Evolutionary conservation across 2,329 filamentous ascomycete species (phyloP).

Genomic region (Ceratocystis papillata): DNA sequence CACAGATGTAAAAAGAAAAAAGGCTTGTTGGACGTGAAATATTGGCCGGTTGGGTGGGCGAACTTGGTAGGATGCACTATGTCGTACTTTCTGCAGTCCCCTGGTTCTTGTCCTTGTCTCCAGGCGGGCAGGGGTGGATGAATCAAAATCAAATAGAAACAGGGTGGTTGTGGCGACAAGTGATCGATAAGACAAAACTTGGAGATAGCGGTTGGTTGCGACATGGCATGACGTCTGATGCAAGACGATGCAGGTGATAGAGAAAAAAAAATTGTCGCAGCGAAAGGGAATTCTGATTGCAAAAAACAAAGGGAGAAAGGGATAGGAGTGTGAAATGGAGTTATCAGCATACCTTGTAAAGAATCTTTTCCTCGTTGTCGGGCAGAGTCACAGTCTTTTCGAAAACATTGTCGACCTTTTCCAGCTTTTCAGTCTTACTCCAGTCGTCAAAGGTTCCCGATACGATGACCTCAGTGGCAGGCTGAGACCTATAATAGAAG

Average conservation of each 20-base stretch:
- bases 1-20: neutral
- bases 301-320: constrained; percentile 19
- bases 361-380: constrained; percentile 58
- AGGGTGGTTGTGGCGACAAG: constrained; percentile 12
- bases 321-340: constrained; percentile 4
- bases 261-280: neutral
- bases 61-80: constrained; percentile 8
- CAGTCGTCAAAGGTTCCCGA: constrained; percentile 95
- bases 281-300: neutral
- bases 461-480: constrained; percentile 79
- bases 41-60: neutral
- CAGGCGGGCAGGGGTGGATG: neutral
- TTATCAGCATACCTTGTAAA: constrained; percentile 71
- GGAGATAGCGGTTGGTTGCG: neutral
- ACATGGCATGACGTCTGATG: constrained; percentile 9
- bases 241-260: neutral
- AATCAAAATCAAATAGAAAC: constrained; percentile 9
- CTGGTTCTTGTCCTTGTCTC: constrained; percentile 11
- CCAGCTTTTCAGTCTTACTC: constrained; percentile 74
- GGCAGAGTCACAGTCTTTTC: constrained; percentile 70
- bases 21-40: neutral
- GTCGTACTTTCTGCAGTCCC: constrained; percentile 1
- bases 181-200: constrained; percentile 10
- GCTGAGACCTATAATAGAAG: constrained; percentile 56
- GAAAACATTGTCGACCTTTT: constrained; percentile 62